Percentiles rank a stretch among this genome's conserved stretches.
Conservation (phyloP, 257 asterid species). For the Buddleja alternifolia region DNA sequence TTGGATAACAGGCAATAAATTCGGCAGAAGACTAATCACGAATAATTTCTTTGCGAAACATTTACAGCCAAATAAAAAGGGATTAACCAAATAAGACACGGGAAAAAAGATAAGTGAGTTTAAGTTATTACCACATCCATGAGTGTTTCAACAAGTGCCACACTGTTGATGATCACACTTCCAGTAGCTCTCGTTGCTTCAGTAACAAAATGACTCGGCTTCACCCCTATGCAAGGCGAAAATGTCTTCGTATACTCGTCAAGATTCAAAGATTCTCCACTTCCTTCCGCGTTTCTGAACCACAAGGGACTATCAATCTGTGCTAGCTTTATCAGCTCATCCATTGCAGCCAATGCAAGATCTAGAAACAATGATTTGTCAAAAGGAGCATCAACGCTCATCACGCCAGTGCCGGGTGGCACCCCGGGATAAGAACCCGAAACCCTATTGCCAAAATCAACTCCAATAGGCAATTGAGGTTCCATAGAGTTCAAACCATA, state of each 20-base stretch:
- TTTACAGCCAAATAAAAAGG: background rate
- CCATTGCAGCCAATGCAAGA: constrained; percentile 68
- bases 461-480: constrained; percentile 49
- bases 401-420: constrained; percentile 35
- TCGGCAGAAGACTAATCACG: too few species aligned
- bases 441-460: constrained; percentile 50
- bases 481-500: constrained; percentile 45
- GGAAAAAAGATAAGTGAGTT: background rate
- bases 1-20: background rate
- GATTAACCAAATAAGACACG: background rate
- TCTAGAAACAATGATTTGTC: constrained; percentile 57
- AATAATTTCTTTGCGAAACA: background rate
- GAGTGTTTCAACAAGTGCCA: constrained; percentile 59
- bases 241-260: constrained; percentile 70
- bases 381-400: constrained; percentile 37
- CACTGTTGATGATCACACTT: constrained; percentile 49
- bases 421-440: constrained; percentile 37
- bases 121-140: constrained; percentile 61
- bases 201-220: constrained; percentile 51
- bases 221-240: constrained; percentile 61
- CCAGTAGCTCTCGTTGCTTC: constrained; percentile 78
- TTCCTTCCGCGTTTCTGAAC: constrained; percentile 54
- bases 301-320: constrained; percentile 72
- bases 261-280: constrained; percentile 55
- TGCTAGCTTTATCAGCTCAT: constrained; percentile 68